Evolutionary conservation across 129 eudicot genomes (phyloP).

Genomic region (Flaveria ramosissima): DNA sequence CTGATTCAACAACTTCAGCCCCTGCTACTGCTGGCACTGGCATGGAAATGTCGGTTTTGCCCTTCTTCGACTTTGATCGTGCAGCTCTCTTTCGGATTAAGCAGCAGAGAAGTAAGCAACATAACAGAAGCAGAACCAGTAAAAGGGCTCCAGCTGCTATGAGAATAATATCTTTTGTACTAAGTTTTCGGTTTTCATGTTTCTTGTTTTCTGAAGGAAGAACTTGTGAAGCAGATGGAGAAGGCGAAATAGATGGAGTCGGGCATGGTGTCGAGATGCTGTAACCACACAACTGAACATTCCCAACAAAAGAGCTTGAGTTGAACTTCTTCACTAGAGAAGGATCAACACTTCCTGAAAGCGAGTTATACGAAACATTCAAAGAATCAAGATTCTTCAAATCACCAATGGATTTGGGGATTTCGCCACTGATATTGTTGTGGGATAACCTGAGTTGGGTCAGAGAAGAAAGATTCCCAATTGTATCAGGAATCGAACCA

Average conservation of each 20-base stretch:
- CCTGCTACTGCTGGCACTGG: conserved; percentile 44
- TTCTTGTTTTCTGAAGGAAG: conserved; percentile 15
- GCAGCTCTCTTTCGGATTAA: conserved; percentile 68
- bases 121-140: conserved; percentile 55
- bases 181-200: conserved; percentile 43
- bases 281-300: conserved; percentile 76
- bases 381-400: conserved; percentile 52
- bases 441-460: conserved; percentile 56
- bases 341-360: conserved; percentile 75
- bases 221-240: conserved; percentile 46
- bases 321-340: conserved; percentile 60
- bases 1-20: conserved; percentile 54
- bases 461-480: conserved; percentile 51
- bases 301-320: conserved; percentile 78
- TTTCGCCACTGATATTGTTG: conserved; percentile 68
- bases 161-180: conserved; percentile 79
- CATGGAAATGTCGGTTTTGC: conserved; percentile 47
- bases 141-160: conserved; percentile 78
- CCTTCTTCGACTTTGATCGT: conserved; percentile 49
- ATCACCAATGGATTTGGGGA: conserved; percentile 54
- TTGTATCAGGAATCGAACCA: conserved; percentile 49
- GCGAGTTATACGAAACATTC: conserved; percentile 66
- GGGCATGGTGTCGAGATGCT: conserved; percentile 59
- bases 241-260: conserved; percentile 35
- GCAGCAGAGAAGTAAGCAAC: conserved; percentile 76